Conservation (phyloP, 2,329 filamentous ascomycete genomes). For the Cephalotrichum gorgonifer region DNA sequence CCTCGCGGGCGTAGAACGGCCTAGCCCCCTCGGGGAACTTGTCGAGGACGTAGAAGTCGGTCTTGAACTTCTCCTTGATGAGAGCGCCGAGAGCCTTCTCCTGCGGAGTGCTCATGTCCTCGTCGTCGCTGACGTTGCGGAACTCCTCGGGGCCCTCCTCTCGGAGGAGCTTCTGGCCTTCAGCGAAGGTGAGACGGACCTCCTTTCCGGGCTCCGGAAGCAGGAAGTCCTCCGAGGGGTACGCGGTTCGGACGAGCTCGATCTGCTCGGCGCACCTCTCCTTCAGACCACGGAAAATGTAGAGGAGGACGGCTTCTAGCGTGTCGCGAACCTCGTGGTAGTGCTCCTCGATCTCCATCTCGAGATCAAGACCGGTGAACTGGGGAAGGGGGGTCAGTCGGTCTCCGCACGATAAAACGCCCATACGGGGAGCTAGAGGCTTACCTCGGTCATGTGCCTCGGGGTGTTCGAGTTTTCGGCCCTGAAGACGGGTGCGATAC, state of each 20-base stretch:
- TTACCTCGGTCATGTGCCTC: slow-evolving; percentile 69
- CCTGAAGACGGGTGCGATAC: slow-evolving; percentile 72
- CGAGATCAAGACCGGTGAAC: slow-evolving; percentile 81
- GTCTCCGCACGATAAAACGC: background rate
- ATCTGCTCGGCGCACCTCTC: slow-evolving; percentile 61
- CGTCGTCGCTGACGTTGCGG: slow-evolving; percentile 60
- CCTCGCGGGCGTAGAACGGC: slow-evolving; percentile 86
- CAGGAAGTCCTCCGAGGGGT: slow-evolving; percentile 68
- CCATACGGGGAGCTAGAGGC: too few relatives aligned
- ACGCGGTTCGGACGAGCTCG: slow-evolving; percentile 60
- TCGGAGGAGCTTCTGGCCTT: slow-evolving; percentile 67
- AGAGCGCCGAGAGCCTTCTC: slow-evolving; percentile 84
- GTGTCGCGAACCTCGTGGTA: slow-evolving; percentile 67
- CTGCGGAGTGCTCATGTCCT: slow-evolving; percentile 72
- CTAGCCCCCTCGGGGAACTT: slow-evolving; percentile 86
- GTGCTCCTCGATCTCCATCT: slow-evolving; percentile 75
- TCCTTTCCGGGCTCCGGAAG: slow-evolving; percentile 66
- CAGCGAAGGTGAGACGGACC: slow-evolving; percentile 65
- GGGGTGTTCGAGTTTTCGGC: slow-evolving; percentile 82
- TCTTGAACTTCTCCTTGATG: slow-evolving; percentile 78
- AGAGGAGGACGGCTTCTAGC: slow-evolving; percentile 63
- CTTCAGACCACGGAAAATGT: slow-evolving; percentile 69
- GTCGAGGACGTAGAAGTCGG: slow-evolving; percentile 94
- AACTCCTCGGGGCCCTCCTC: slow-evolving; percentile 61
- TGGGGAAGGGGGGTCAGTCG: slow-evolving; percentile 13